Conservation (phyloP, 371 early-diverging fungal genomes). For the Apophysomyces sp. region DNA sequence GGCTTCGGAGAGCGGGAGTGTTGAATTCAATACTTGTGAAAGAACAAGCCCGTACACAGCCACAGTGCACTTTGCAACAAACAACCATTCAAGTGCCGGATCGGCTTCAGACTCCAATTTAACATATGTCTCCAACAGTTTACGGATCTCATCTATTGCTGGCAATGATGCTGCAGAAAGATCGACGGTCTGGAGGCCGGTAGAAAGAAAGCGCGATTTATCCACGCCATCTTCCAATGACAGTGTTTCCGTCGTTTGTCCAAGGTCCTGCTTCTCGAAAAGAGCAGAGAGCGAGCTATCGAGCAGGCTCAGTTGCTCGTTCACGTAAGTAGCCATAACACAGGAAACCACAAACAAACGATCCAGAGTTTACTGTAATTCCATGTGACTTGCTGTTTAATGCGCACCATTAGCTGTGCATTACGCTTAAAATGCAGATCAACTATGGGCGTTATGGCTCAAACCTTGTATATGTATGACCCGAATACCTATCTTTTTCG, state of each 20-base stretch:
- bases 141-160: slow-evolving; percentile 16
- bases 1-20: slow-evolving; percentile 63
- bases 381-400: too few relatives aligned
- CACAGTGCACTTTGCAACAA: slow-evolving; percentile 55
- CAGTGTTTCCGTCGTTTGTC: slow-evolving; percentile 1
- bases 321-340: slow-evolving; percentile 18
- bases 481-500: too few relatives aligned
- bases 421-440: too few relatives aligned
- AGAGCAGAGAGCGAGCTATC: slow-evolving; percentile 10
- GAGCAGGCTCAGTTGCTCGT: slow-evolving; percentile 17
- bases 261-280: slow-evolving; percentile 7
- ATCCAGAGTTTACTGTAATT: too few relatives aligned
- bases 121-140: slow-evolving; percentile 19
- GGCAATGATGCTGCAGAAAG: slow-evolving; percentile 17
- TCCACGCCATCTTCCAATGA: slow-evolving; percentile 10
- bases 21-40: slow-evolving; percentile 57
- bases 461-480: too few relatives aligned
- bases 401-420: too few relatives aligned
- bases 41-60: slow-evolving; percentile 66
- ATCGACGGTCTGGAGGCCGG: slow-evolving; percentile 31
- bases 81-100: slow-evolving; percentile 46
- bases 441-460: too few relatives aligned
- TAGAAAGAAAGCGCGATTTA: slow-evolving; percentile 24
- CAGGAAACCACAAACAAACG: background rate
- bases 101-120: slow-evolving; percentile 4